Conservation (phyloP, 768 basidiomycete genomes). For the Amanita exitialis region DNA sequence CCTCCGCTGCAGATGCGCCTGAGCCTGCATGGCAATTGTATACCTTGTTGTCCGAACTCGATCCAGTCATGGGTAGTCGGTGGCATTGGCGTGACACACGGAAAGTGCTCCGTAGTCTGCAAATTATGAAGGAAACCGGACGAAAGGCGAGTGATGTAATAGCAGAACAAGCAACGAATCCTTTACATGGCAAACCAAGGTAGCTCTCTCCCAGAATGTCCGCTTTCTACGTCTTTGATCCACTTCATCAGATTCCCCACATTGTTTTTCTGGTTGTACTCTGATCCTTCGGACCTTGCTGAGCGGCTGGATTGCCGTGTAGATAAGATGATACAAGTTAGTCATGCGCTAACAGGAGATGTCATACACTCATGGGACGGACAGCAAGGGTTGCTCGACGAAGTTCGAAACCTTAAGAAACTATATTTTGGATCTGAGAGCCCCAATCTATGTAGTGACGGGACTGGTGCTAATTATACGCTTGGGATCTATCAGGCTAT, state of each 20-base stretch:
- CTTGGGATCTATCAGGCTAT: conserved; percentile 92
- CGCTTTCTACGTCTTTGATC: neutral
- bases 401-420: conserved; percentile 50
- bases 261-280: conserved; percentile 87
- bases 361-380: conserved; percentile 1
- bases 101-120: conserved; percentile 76
- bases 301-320: conserved; percentile 70
- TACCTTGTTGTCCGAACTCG: conserved; percentile 54
- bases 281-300: conserved; percentile 51
- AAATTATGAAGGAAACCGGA: conserved; percentile 66
- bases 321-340: conserved; percentile 83
- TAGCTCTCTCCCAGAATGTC: conserved; percentile 15
- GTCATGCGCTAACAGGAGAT: conserved; percentile 7
- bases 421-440: conserved; percentile 13
- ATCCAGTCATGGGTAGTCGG: conserved; percentile 61
- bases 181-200: conserved; percentile 37
- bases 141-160: conserved; percentile 59
- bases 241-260: conserved; percentile 57
- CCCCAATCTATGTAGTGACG: neutral
- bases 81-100: conserved; percentile 98
- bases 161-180: conserved; percentile 42
- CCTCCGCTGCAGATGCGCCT: conserved; percentile 44
- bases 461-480: conserved; percentile 44
- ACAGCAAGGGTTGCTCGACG: conserved; percentile 72
- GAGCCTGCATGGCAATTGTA: conserved; percentile 56